Evolutionary conservation across 495 filamentous ascomycete genomes (phyloP), one percentile per base, ranked within the genome.

Genomic region (Aspergillus cristatus): DNA sequence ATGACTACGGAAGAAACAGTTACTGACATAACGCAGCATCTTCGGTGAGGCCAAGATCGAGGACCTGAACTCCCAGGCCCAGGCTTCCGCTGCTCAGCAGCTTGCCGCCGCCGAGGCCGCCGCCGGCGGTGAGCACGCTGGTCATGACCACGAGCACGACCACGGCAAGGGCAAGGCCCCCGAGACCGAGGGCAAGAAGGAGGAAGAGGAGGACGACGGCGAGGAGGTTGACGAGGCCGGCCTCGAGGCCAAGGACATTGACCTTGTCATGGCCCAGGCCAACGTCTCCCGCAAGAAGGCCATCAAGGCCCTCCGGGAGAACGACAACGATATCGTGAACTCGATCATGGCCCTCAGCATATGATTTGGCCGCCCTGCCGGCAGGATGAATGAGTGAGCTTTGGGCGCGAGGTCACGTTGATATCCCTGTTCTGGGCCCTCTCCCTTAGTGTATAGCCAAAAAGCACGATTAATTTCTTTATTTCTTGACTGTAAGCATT

Each of bases 21-120:
- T 18, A 18, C 54, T 60, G 39, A 60, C 48, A 20, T 18, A 38
- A 44, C 15, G 34, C 38, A 98, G 91, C 68, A 94, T 99, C 70
- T 99, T 99, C 67, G 91, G 91, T 62, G 91, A 99, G 74, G 93
- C 93, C 60, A 99, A 99, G 83, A 99, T 93, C 55, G 93, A 99
- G 75, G 93, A 99, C 70, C 72, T 97, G 52, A 97, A 95, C 79
- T 88, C 90, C 55, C 85, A 87, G 58, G 90, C 91, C 53, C 90
- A 94, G 73, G 84, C 87, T 56, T 82, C 81, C 53, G 89, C 87
- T 48, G 90, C 88, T 46, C 85, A 94, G 66, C 84, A 90, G 69
- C 80, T 94, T 39, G 82, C 88, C 49, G 76, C 73, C 62, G 78
- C 79, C 36, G 61, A 83, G 56, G 86, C 86, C 47, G 86, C 86